Conservation (phyloP, 441 rosid species). For the Flueggea neowawraea region DNA sequence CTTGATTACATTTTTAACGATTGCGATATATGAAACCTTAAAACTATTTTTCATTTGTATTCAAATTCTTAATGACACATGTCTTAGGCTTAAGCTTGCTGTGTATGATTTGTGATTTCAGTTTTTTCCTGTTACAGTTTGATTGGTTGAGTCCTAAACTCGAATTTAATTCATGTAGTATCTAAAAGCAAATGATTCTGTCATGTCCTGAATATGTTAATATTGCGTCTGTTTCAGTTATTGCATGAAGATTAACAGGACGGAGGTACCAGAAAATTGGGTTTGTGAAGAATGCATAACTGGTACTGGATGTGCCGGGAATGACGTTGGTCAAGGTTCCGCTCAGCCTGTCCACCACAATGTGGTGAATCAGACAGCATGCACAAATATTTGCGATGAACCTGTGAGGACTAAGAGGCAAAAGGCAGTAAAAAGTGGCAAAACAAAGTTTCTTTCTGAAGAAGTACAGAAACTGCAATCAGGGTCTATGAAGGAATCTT, state of each 20-base stretch:
- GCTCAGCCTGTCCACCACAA: background rate
- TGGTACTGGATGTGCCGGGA: background rate
- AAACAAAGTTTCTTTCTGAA: background rate
- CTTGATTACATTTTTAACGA: too few species aligned
- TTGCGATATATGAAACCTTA: too few species aligned
- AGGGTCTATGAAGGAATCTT: background rate
- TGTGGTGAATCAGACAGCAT: background rate
- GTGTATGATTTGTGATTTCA: too few species aligned
- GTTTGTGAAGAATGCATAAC: slow-evolving; percentile 4
- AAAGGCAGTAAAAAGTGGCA: background rate
- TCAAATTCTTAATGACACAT: too few species aligned
- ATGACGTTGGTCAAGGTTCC: background rate
- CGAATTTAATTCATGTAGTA: too few species aligned
- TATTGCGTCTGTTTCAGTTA: slow-evolving; percentile 7
- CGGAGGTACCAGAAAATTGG: background rate
- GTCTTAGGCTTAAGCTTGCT: too few species aligned
- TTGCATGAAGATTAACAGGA: slow-evolving; percentile 1
- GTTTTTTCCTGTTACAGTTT: too few species aligned
- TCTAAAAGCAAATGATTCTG: too few species aligned
- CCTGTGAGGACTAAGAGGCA: background rate
- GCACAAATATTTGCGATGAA: background rate
- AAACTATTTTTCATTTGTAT: too few species aligned
- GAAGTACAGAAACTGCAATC: background rate
- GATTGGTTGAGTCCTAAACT: too few species aligned
- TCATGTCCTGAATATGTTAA: too few species aligned